These are phyloP conservation scores for Coniferiporia weirii DNA, from an alignment of 1,284 basidiomycete species.

Conservation along the genomic window DNA sequence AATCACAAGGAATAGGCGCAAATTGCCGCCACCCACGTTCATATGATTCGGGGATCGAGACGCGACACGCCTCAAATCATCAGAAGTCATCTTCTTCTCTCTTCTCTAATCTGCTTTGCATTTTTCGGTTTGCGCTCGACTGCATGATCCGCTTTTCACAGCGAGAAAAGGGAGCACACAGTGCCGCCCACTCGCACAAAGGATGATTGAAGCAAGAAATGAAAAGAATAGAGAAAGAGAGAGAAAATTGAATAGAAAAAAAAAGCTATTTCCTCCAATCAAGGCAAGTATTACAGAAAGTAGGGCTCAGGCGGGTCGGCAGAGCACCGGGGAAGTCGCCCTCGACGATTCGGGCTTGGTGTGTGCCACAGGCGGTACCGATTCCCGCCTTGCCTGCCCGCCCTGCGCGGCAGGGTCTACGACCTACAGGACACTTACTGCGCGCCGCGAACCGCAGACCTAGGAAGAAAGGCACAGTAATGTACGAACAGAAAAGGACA, in stretches of 20 bases:
- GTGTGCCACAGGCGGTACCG: neutral
- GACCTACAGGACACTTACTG: neutral
- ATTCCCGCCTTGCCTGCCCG: neutral
- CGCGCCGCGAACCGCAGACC: constrained; percentile 8
- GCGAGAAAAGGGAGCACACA: no score
- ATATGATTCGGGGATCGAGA: no score
- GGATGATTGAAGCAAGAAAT: neutral
- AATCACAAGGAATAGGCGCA: no score
- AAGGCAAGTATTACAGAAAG: neutral
- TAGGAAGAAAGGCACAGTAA: constrained; percentile 6
- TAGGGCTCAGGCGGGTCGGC: neutral
- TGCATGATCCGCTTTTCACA: no score
- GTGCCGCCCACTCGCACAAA: neutral
- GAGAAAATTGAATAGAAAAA: neutral
- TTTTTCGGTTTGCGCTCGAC: no score
- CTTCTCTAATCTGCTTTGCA: no score
- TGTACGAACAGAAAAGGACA: constrained; percentile 11
- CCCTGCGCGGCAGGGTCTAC: neutral
- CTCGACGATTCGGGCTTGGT: neutral
- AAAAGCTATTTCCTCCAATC: neutral
- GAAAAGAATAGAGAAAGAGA: neutral
- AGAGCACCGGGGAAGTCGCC: neutral
- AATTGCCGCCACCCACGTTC: no score
- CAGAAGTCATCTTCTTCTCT: no score
- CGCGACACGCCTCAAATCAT: no score